phyloP scores from a whole-genome alignment of 2,329 filamentous ascomycete species.

The Xylariaceae sp. region DNA sequence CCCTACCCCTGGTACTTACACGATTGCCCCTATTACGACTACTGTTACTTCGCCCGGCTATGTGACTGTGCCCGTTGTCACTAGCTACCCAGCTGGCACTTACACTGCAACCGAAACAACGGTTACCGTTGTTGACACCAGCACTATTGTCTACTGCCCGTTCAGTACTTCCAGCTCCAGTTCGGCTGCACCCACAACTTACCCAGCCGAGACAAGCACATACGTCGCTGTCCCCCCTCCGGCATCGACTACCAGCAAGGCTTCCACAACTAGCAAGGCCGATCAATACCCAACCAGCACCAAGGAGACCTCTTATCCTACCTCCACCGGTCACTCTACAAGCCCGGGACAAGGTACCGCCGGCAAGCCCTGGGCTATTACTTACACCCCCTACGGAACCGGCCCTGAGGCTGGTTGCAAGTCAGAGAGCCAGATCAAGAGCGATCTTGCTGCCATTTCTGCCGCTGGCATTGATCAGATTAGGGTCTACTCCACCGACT shows the following conservation, averaged over 20 bases:
- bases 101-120: slow-evolving; percentile 68
- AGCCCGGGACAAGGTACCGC: slow-evolving; percentile 35
- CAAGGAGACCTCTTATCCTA: slow-evolving; percentile 20
- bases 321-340: slow-evolving; percentile 35
- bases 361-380: slow-evolving; percentile 67
- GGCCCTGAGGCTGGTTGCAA: slow-evolving; percentile 60
- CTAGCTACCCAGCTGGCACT: slow-evolving; percentile 64
- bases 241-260: slow-evolving; percentile 16
- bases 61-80: slow-evolving; percentile 61
- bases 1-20: slow-evolving; percentile 73
- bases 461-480: slow-evolving; percentile 64
- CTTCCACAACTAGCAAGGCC: slow-evolving; percentile 9
- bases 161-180: slow-evolving; percentile 41
- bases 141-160: slow-evolving; percentile 69
- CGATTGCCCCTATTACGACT: slow-evolving; percentile 67
- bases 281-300: slow-evolving; percentile 16
- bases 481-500: slow-evolving; percentile 92
- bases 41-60: slow-evolving; percentile 52
- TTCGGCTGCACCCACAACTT: slow-evolving; percentile 24
- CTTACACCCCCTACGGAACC: slow-evolving; percentile 72
- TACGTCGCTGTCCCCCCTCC: slow-evolving; percentile 1
- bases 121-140: slow-evolving; percentile 67
- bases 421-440: slow-evolving; percentile 51
- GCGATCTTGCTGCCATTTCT: slow-evolving; percentile 63
- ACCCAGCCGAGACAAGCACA: not conserved